phyloP scores from a whole-genome alignment of 495 filamentous ascomycete genomes.

The Acidomyces sp. region DNA sequence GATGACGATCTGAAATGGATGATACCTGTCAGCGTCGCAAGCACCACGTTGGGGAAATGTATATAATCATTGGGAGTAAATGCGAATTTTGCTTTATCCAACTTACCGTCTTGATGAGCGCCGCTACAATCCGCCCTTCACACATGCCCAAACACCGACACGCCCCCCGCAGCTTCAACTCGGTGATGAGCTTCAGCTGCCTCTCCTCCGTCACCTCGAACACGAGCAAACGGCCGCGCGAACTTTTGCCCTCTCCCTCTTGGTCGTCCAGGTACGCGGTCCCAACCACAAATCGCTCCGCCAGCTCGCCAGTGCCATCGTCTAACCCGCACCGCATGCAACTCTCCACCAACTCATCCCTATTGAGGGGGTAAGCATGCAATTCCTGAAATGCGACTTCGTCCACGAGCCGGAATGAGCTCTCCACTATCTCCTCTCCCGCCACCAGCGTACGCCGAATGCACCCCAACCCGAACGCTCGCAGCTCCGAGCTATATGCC shows the following conservation, averaged over 20 bases:
- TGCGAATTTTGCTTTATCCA: too few relatives aligned
- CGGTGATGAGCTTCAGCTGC: slow-evolving; percentile 51
- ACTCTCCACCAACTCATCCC: slow-evolving; percentile 70
- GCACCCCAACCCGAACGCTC: slow-evolving; percentile 76
- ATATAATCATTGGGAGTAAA: too few relatives aligned
- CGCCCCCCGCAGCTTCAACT: slow-evolving; percentile 53
- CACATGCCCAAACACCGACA: slow-evolving; percentile 67
- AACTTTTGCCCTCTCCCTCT: slow-evolving; percentile 24
- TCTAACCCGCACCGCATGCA: slow-evolving; percentile 66
- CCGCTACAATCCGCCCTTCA: slow-evolving; percentile 68
- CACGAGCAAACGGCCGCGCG: slow-evolving; percentile 66
- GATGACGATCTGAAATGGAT: slow-evolving; percentile 27
- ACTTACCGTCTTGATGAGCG: slow-evolving; percentile 69
- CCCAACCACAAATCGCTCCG: slow-evolving; percentile 76
- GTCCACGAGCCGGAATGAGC: slow-evolving; percentile 44
- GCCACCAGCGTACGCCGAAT: slow-evolving; percentile 50
- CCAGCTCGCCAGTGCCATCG: slow-evolving; percentile 41
- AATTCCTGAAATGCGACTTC: slow-evolving; percentile 31
- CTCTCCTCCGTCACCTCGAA: slow-evolving; percentile 68
- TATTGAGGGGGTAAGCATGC: slow-evolving; percentile 32
- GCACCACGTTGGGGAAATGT: background rate
- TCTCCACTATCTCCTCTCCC: slow-evolving; percentile 45
- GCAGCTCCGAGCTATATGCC: slow-evolving; percentile 66
- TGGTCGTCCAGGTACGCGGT: slow-evolving; percentile 60
- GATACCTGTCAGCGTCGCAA: background rate